Evolutionary conservation across 805 yeast genomes (phyloP), one percentile per base, ranked within the genome.

Genomic region (Yamadazyma paraphyllophila): DNA sequence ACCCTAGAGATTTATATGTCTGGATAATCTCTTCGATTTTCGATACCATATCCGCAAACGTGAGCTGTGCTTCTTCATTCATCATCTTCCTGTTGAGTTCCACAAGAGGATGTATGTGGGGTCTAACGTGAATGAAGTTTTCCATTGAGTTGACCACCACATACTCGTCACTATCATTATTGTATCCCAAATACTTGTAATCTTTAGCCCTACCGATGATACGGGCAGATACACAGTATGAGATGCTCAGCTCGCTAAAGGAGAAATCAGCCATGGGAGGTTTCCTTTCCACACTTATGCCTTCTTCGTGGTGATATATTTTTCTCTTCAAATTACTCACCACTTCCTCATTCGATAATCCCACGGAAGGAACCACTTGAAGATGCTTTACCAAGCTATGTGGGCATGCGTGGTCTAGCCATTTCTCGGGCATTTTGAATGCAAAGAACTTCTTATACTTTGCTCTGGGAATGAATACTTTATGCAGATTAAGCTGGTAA

Each of bases 391-490:
- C 63, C 15, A 67, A 55, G 20, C 63, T 57, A 51, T 69, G 73
- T 10, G 55, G 54, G 55, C 75, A 70, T 10, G 56, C 41, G 47
- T 63, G 58, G 38, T 70, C 74, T 16, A 70, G 54, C 26, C 69
- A 51, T 40, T 61, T 63, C 44, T 61, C 67, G 0, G 76, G 76
- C 11, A 71, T 41, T 38, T 61, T 65, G 54, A 71, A 71, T 7
- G 67, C 60, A 52, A 70, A 71, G 49, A 68, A 70, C 50, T 67
- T 68, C 51, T 70, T 71, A 47, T 71, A 71, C 7, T 65, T 60
- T 15, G 60, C 54, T 33, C 55, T 52, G 2, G 73, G 73, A 33
- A 55, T 42, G 7, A 71, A 55, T 7, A 61, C 49, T 48, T 63
- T 61, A 14, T 55, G 49, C 29, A 32, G 41, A 43, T 62, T 52